Percentiles rank a stretch among this genome's conserved stretches.
Conservation (phyloP, 208 protist species). For the Angomonas deanei region DNA sequence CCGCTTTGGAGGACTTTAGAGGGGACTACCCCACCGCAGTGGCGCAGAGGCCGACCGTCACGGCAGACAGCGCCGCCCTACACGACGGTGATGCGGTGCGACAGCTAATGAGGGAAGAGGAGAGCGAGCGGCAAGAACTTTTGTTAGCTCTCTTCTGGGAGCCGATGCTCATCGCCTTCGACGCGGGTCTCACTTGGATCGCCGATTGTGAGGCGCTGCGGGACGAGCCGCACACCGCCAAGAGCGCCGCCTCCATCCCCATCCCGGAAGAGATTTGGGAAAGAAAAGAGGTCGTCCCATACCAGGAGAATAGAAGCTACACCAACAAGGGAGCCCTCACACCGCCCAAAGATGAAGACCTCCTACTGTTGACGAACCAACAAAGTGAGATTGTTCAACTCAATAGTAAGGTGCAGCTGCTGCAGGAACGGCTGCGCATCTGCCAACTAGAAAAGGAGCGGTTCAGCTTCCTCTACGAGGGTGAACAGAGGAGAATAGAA, state of each 20-base stretch:
- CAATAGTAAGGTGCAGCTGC: conserved; percentile 21
- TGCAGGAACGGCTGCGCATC: conserved; percentile 45
- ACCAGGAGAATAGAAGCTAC: not conserved
- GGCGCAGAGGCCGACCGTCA: conserved; percentile 12
- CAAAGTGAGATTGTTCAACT: conserved; percentile 44
- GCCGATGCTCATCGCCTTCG: conserved; percentile 79
- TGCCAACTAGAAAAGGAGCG: conserved; percentile 42
- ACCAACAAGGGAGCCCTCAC: conserved; percentile 6
- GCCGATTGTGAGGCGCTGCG: conserved; percentile 31
- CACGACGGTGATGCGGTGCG: conserved; percentile 21
- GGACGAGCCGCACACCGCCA: not conserved
- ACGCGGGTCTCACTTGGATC: conserved; percentile 82
- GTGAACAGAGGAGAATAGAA: conserved; percentile 62
- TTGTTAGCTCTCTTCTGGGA: conserved; percentile 72
- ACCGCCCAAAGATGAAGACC: conserved; percentile 38
- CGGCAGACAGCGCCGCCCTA: not conserved
- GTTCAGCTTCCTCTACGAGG: conserved; percentile 36
- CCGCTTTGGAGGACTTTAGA: conserved; percentile 23
- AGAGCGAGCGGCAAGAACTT: conserved; percentile 42
- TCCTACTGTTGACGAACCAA: conserved; percentile 43
- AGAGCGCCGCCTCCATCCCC: conserved; percentile 1
- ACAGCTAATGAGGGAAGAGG: conserved; percentile 34
- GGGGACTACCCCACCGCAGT: conserved; percentile 19
- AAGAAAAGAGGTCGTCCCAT: conserved; percentile 2
- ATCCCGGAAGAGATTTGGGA: conserved; percentile 5